Base-by-base conservation (phyloP, 805 yeast genomes). In the Candida verbasci region DNA sequence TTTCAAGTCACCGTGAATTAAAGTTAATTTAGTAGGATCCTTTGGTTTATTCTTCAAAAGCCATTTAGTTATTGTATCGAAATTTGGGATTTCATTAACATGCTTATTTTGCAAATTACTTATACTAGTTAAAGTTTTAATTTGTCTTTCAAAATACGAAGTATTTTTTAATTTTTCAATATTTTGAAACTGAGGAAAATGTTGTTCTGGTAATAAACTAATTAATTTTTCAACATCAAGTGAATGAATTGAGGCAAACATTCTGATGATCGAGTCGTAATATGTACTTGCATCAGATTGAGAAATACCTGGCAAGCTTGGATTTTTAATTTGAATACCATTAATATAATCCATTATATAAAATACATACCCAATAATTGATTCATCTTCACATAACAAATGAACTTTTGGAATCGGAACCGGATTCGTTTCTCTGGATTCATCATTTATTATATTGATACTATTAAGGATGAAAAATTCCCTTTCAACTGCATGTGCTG, bases 1-100 rank as follows among this genome's bases (percentile, higher is more conserved):
- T 60, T 79, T 74, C 68, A 72, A 70, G 60, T 80, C 79, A 29
- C 89, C 85, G 45, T 78, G 85, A 25, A 78, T 75, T 38, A 78
- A 61, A 2, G 70, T 58, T 27, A 67, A 58, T 10, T 58, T 49
- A 4, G 56, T 46, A 1, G 78, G 71, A 41, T 73, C 78, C n/a
- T 44, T 41, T 2, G 84, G 84, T 0, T 75, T 62, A 24, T 61
- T 55, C 5, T 46, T 37, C 12, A 61, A 38, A 23, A 76, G 50
- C 71, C 74, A 78, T 3, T 51, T 36, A 10, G 69, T 54, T 8
- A 73, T 60, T 4, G 53, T 49, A 2, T 60, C 61, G 37, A 76
- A 73, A 24, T 65, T 47, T 0, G 80, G 79, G 23, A 78, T 74
- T 3, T 63, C 62, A 1, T 70, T 68, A 3, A 76, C 74, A 16